Conservation (phyloP, 345 rosid species). For the Schrenkiella parvula region DNA sequence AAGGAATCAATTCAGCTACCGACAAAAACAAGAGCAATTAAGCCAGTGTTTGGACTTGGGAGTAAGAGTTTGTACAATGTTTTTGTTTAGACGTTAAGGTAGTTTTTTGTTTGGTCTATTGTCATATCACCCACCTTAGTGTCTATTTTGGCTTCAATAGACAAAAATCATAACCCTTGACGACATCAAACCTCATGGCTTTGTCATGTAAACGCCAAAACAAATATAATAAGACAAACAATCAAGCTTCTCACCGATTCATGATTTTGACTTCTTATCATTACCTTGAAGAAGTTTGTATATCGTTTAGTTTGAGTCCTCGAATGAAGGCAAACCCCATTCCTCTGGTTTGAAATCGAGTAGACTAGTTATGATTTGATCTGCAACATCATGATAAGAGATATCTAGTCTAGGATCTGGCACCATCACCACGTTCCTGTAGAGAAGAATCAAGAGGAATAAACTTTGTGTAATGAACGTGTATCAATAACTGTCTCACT, state of each 20-base stretch:
- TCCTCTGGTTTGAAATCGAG: constrained; percentile 61
- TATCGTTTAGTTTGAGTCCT: constrained; percentile 25
- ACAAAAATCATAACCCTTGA: constrained; percentile 17
- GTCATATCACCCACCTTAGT: constrained; percentile 21
- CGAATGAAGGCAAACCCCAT: constrained; percentile 83
- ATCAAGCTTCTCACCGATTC: constrained; percentile 4
- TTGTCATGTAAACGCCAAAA: constrained; percentile 24
- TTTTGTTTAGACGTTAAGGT: constrained; percentile 5
- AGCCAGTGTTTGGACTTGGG: constrained; percentile 11
- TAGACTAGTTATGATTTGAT: constrained; percentile 66
- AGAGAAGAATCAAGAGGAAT: neutral
- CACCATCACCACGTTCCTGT: constrained; percentile 83
- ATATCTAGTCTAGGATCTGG: constrained; percentile 88
- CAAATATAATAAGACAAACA: constrained; percentile 12
- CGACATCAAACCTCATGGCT: constrained; percentile 20
- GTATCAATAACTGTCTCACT: neutral
- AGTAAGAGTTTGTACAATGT: neutral
- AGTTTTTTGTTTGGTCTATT: constrained; percentile 25
- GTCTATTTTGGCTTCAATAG: neutral
- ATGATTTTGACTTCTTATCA: constrained; percentile 1
- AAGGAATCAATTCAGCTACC: constrained; percentile 18
- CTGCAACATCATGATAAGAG: constrained; percentile 60
- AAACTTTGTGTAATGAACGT: neutral
- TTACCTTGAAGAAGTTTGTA: constrained; percentile 10
- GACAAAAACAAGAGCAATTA: constrained; percentile 22